Conservation (phyloP, 352 stramenopile species). For the Phytophthora cajani region DNA sequence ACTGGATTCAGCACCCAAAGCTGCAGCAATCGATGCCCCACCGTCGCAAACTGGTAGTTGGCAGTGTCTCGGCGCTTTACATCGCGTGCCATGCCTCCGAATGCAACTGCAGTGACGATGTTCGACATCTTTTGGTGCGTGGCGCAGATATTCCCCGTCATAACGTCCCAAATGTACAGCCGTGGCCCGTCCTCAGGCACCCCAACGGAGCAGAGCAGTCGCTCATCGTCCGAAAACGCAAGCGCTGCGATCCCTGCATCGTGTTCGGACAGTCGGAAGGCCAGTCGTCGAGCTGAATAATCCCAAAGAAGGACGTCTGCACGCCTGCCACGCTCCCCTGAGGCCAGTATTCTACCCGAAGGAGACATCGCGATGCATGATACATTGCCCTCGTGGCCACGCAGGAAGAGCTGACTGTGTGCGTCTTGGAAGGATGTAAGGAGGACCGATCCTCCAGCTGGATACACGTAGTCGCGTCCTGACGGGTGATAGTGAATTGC, state of each 20-base stretch:
- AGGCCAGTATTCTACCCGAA: slow-evolving; percentile 83
- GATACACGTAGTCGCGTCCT: slow-evolving; percentile 85
- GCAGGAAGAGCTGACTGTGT: slow-evolving; percentile 85
- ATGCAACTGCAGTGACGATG: slow-evolving; percentile 69
- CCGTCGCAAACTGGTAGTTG: slow-evolving; percentile 91
- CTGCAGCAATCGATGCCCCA: slow-evolving; percentile 65
- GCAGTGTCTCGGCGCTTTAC: slow-evolving; percentile 91
- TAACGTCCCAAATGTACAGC: slow-evolving; percentile 92
- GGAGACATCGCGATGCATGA: slow-evolving; percentile 80
- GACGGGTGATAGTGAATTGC: slow-evolving; percentile 88
- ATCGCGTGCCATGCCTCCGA: slow-evolving; percentile 88
- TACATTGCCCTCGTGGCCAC: slow-evolving; percentile 86
- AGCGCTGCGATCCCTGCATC: slow-evolving; percentile 89
- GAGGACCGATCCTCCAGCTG: slow-evolving; percentile 88
- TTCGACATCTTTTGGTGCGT: slow-evolving; percentile 77
- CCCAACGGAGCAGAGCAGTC: slow-evolving; percentile 85
- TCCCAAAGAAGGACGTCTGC: slow-evolving; percentile 94
- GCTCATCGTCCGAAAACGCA: slow-evolving; percentile 92
- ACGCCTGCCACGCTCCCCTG: slow-evolving; percentile 78
- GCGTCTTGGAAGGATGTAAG: slow-evolving; percentile 77
- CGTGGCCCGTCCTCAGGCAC: slow-evolving; percentile 75
- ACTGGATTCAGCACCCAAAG: slow-evolving; percentile 91
- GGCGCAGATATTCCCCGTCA: slow-evolving; percentile 88
- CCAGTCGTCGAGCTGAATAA: slow-evolving; percentile 62
- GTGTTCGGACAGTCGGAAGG: slow-evolving; percentile 91